phyloP scores from a whole-genome alignment of 1,284 basidiomycete genomes.

The Ustilago nuda region DNA sequence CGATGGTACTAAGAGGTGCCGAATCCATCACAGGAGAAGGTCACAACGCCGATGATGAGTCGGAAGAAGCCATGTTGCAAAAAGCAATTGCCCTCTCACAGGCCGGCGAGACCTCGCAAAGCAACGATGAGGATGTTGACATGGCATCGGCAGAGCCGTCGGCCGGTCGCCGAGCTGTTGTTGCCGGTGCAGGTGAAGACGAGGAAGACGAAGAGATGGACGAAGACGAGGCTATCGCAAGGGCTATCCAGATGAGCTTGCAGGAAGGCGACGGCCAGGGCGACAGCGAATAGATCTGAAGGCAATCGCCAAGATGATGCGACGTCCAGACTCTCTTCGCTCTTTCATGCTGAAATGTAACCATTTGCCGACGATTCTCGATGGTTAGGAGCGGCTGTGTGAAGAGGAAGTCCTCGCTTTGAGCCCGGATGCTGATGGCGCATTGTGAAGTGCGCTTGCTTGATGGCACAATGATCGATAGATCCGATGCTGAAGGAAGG shows the following conservation, averaged over 20 bases:
- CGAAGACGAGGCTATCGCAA: slow-evolving; percentile 68
- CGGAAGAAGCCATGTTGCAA: slow-evolving; percentile 63
- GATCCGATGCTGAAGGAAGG: slow-evolving; percentile 8
- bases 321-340: not conserved
- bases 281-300: slow-evolving; percentile 29
- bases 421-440: not conserved
- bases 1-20: slow-evolving; percentile 60
- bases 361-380: not conserved
- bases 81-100: slow-evolving; percentile 62
- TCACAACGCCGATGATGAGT: slow-evolving; percentile 51
- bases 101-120: slow-evolving; percentile 28
- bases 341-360: slow-evolving; percentile 1
- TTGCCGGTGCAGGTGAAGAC: slow-evolving; percentile 54
- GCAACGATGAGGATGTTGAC: slow-evolving; percentile 57
- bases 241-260: slow-evolving; percentile 68
- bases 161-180: slow-evolving; percentile 38
- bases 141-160: slow-evolving; percentile 53
- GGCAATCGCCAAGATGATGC: not conserved
- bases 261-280: slow-evolving; percentile 44
- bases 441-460: slow-evolving; percentile 8
- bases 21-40: slow-evolving; percentile 62
- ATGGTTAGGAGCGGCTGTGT: not conserved
- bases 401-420: not conserved
- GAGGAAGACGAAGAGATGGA: slow-evolving; percentile 69
- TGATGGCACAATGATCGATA: slow-evolving; percentile 2